A percentile compares a stretch with the other conserved stretches of the same genome.
phyloP scores from a whole-genome alignment of 2,329 filamentous ascomycete genomes.

The Pezicula carpinea region DNA sequence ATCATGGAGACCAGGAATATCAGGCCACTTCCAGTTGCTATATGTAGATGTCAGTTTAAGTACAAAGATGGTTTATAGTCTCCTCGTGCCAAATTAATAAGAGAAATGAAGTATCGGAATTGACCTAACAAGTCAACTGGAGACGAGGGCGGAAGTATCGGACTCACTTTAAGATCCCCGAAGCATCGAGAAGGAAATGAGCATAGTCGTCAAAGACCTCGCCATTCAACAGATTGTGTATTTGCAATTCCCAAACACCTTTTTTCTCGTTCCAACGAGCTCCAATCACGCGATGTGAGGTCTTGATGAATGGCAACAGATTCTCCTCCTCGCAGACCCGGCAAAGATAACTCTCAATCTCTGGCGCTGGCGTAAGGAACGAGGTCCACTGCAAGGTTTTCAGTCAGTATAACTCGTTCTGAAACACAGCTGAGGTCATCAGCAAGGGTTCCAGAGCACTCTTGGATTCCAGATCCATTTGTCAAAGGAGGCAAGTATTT shows the following conservation, averaged over 20 bases:
- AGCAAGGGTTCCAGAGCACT: no score
- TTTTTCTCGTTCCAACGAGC: slow-evolving; percentile 10
- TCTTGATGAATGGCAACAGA: slow-evolving; percentile 42
- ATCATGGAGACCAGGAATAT: slow-evolving; percentile 38
- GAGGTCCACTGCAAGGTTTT: slow-evolving; percentile 43
- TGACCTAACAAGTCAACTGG: slow-evolving; percentile 3
- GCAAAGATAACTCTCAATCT: slow-evolving; percentile 52
- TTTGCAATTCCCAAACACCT: slow-evolving; percentile 5
- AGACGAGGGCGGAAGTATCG: background rate
- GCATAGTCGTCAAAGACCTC: slow-evolving; percentile 39
- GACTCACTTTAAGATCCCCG: slow-evolving; percentile 48
- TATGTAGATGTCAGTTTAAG: no score
- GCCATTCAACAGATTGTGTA: slow-evolving; percentile 22
- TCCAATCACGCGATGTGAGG: slow-evolving; percentile 35
- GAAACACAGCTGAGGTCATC: no score
- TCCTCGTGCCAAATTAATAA: no score
- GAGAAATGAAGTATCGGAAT: slow-evolving; percentile 12
- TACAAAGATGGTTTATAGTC: no score
- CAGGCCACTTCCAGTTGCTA: slow-evolving; percentile 38
- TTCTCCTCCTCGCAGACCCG: slow-evolving; percentile 43
- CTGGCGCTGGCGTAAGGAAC: slow-evolving; percentile 49
- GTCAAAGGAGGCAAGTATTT: no score
- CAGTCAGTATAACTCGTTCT: no score
- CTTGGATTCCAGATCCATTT: no score
- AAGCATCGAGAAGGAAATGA: slow-evolving; percentile 45